Percentiles rank a stretch among this genome's conserved stretches.
These are phyloP conservation scores for Henningerozyma blattae DNA, from an alignment of 805 yeast species.

Conservation along the genomic window DNA sequence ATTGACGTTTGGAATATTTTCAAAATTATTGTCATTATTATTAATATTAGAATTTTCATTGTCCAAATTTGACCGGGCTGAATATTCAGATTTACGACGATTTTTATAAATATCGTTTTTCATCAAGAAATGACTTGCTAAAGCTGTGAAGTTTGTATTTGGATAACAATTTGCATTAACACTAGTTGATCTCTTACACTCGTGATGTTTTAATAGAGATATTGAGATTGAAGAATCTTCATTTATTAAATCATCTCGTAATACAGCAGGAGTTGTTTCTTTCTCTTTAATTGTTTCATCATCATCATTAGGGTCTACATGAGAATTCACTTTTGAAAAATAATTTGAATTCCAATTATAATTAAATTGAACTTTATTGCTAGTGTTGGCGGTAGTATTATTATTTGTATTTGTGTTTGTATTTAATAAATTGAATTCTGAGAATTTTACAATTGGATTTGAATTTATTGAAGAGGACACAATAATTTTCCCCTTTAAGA, in stretches of 20 bases:
- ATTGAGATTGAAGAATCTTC: background rate
- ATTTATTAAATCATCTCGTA: background rate
- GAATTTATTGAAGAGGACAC: slow-evolving; percentile 21
- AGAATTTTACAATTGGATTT: slow-evolving; percentile 15
- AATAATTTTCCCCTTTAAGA: slow-evolving; percentile 48
- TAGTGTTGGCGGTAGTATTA: background rate
- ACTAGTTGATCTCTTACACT: background rate
- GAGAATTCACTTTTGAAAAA: no score
- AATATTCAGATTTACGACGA: background rate
- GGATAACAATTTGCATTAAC: background rate
- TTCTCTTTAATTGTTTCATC: no score
- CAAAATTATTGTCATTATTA: no score
- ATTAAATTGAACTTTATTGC: no score
- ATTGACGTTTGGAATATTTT: no score
- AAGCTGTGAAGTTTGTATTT: no score
- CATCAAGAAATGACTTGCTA: background rate
- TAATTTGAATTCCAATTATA: no score
- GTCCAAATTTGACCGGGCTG: no score
- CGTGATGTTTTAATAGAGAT: background rate
- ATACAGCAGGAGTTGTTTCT: no score
- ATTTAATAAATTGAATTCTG: slow-evolving; percentile 21
- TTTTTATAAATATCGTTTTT: no score
- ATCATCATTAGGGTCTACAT: no score
- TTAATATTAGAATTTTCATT: no score
- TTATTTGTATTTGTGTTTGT: slow-evolving; percentile 9